Percentiles rank a stretch among this genome's conserved stretches.
phyloP scores from a whole-genome alignment of 768 basidiomycete genomes.

The Cantharellus cinnabarinus region DNA sequence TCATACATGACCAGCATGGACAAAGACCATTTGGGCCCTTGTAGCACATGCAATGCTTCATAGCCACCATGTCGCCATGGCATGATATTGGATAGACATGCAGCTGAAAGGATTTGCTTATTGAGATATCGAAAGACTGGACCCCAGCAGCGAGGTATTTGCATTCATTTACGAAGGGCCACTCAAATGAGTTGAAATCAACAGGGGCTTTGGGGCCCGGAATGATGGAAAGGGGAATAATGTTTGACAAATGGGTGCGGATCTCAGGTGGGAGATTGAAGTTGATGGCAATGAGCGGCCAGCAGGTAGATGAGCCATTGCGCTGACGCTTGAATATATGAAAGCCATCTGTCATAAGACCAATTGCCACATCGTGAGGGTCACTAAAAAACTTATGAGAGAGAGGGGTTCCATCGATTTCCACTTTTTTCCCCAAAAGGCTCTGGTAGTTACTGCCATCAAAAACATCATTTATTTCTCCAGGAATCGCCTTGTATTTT shows the following conservation, averaged over 20 bases:
- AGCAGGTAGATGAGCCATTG: constrained; percentile 14
- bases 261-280: constrained; percentile 25
- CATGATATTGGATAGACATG: constrained; percentile 15
- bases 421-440: constrained; percentile 9
- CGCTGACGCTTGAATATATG: constrained; percentile 17
- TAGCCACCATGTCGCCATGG: constrained; percentile 17
- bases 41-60: constrained; percentile 18
- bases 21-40: constrained; percentile 23
- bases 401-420: constrained; percentile 15
- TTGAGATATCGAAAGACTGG: constrained; percentile 3
- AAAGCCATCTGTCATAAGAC: constrained; percentile 26
- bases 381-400: constrained; percentile 20
- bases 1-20: constrained; percentile 22
- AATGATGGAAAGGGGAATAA: constrained; percentile 23
- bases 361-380: constrained; percentile 23
- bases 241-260: constrained; percentile 14
- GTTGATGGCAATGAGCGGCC: constrained; percentile 24
- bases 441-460: constrained; percentile 17
- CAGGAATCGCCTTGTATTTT: constrained; percentile 10
- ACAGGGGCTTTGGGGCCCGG: constrained; percentile 26
- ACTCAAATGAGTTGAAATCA: constrained; percentile 20
- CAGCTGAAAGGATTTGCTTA: constrained; percentile 15
- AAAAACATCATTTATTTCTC: constrained; percentile 19
- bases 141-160: constrained; percentile 16
- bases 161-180: constrained; percentile 20